phyloP scores from a whole-genome alignment of 1,284 basidiomycete genomes.

The Trametes pubescens region DNA sequence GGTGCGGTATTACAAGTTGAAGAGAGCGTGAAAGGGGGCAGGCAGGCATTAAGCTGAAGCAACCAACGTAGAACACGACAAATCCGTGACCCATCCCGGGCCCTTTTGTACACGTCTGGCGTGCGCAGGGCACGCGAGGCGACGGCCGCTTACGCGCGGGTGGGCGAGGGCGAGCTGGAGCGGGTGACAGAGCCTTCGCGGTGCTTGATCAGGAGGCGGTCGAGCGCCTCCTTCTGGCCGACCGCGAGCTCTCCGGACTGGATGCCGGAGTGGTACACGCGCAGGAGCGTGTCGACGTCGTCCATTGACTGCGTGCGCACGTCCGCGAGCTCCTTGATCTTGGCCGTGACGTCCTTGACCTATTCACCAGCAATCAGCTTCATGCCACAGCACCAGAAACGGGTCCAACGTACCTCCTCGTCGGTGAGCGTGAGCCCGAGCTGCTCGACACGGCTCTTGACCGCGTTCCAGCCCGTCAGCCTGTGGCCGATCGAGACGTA shows the following conservation, averaged over 20 bases:
- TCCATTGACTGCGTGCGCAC: conserved; percentile 99
- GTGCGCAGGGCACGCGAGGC: conserved; percentile 1
- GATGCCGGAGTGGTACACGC: conserved; percentile 93
- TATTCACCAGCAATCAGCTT: conserved; percentile 37
- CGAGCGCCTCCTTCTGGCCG: conserved; percentile 88
- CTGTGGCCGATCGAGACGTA: conserved; percentile 99
- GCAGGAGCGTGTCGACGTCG: conserved; percentile 96
- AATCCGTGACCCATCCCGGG: conserved; percentile 23
- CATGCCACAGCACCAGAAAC: background rate
- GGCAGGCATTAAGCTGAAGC: conserved; percentile 16
- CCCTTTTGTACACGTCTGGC: conserved; percentile 28
- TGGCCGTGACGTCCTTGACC: conserved; percentile 98
- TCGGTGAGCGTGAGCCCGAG: conserved; percentile 88
- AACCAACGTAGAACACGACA: conserved; percentile 25
- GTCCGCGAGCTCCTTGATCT: conserved; percentile 99
- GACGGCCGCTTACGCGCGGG: conserved; percentile 10
- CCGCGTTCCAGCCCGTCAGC: conserved; percentile 97
- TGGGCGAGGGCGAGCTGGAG: conserved; percentile 28
- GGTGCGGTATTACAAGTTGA: conserved; percentile 7
- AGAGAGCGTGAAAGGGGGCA: conserved; percentile 7
- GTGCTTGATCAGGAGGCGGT: conserved; percentile 81
- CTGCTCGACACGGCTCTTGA: conserved; percentile 99
- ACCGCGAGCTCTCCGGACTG: conserved; percentile 87
- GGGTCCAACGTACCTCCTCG: conserved; percentile 64
- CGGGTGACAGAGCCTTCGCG: conserved; percentile 49